Base-by-base conservation (phyloP, 108 stramenopile genomes). In the Chaetoceros muelleri region DNA sequence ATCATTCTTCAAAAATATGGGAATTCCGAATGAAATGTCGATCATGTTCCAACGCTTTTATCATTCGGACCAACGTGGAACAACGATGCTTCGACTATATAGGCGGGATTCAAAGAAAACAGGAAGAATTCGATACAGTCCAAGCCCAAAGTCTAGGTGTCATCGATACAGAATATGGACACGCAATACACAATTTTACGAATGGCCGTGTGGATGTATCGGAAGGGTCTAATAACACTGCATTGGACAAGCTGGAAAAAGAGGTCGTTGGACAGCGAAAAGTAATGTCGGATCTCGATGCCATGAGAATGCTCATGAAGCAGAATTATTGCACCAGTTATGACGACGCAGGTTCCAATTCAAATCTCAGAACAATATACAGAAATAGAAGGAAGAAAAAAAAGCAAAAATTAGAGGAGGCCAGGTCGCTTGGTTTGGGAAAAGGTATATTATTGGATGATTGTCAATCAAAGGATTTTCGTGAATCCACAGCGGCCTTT, bases 1-100 rank as follows among this genome's bases (percentile, higher is more conserved):
- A 95, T 65, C 87, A 87, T 57, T 78, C 88, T 16, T 82, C 92
- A 2, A 79, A 72, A 53, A 94, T 98, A 40, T 92, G 74, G 58
- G 86, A 95, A 65, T 98, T 98, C 64, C 66, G 57, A 25, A 94
- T 93, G 67, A 89, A 83, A 52, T 98, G 97, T 73, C 80, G 90
- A 27, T 62, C 66, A 1, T 95, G 94, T 75, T 65, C 53, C 19
- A 60, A 70, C 27, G 61, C 55, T 10, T 83, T 94, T 61, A 57
- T 74, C 21, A 93, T 95, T 51, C 71, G 84, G 44, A 93, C 86
- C 30, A 81, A 93, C 70, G 86, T 84, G 0, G 60, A 79, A 61
- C 73, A 79, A 30, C 77, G 67, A 44, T 66, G 72, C 24, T 94
- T 89, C 68, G 86, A 83, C 53, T 89, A 87, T 64, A 54, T 79